Base-by-base conservation (phyloP, 1,284 basidiomycete genomes). In the Trichosporon coremiiforme region DNA sequence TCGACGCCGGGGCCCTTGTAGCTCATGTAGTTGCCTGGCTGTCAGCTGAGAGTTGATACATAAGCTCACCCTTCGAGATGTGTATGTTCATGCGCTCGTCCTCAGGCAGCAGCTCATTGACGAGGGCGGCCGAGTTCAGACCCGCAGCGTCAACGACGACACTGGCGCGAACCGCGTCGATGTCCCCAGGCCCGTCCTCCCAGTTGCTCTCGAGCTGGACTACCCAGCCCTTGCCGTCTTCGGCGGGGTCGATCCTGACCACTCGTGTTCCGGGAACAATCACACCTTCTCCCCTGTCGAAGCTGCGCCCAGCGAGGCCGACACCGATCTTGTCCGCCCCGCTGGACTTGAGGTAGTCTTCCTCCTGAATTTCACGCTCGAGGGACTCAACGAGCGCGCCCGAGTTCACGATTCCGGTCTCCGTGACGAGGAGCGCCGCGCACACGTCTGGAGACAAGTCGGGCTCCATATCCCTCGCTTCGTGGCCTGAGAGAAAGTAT, bases 361-460 rank as follows among this genome's bases (percentile, higher is more conserved):
- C 66, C 65, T 82, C 79, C 62, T 79, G 82, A 66, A 98, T 89
- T 66, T 95, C 92, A 73, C 86, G 87, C 79, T 93, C 92, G 45
- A 98, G 85, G 71, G 87, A 90, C 74, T 89, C 86, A 88, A 95
- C 92, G 64, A 92, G 84, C 4, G 89, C 83, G 84, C 96, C 94
- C 0, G 91, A 92, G 80, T 95, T 92, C 2, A 99, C 84, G 72
- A 99, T 97, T 0, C 96, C 96, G 0, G 96, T 98, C 75, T 91
- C 88, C 2, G 92, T 90, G 70, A 90, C 93, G 83, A 90, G 89
- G 22, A 99, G 82, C 0, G 94, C 94, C 13, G 86, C 87, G 0
- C 85, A 85, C 67, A 98, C 91, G 57, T 89, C 85, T 2, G 81
- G 77, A 0, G 91, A 90, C 1, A 99, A 85, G 75, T 92, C 88